A percentile compares a stretch with the other conserved stretches of the same genome.
Evolutionary conservation across 202 grass and related monocot species (phyloP).

Genomic region (Setaria viridis): DNA sequence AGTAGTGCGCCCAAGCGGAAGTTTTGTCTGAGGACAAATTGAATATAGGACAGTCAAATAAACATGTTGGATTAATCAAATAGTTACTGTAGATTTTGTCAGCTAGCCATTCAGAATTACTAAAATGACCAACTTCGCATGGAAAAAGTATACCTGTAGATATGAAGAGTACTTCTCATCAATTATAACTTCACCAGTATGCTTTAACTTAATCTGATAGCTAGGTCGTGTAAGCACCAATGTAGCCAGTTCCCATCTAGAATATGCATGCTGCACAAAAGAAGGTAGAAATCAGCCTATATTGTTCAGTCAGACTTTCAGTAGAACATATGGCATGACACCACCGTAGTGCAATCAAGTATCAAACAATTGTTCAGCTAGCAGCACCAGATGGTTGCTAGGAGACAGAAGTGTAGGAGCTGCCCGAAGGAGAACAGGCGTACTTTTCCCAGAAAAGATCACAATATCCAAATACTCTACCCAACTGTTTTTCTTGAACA

Average conservation of each 20-base stretch:
- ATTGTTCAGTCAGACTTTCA: conserved; percentile 1
- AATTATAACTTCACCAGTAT: conserved; percentile 49
- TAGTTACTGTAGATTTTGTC: not conserved
- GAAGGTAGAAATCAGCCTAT: conserved; percentile 30
- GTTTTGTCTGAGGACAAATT: conserved; percentile 72
- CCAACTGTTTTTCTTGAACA: not conserved
- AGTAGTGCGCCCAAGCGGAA: conserved; percentile 76
- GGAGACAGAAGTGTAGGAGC: not conserved
- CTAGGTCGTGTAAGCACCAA: conserved; percentile 62
- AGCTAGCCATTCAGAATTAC: not conserved
- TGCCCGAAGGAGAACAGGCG: not conserved
- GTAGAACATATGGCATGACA: conserved; percentile 19
- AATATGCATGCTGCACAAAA: conserved; percentile 50
- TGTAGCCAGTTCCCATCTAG: conserved; percentile 59
- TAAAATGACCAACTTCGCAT: not conserved
- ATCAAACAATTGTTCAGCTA: not conserved
- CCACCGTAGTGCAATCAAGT: conserved; percentile 4
- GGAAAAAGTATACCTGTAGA: conserved; percentile 59
- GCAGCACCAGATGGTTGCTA: conserved; percentile 10
- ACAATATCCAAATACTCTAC: conserved; percentile 2
- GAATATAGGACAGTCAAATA: conserved; percentile 40
- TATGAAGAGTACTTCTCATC: conserved; percentile 83
- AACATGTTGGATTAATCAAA: conserved; percentile 25
- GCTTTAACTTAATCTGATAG: conserved; percentile 67
- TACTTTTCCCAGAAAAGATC: not conserved